Conservation (phyloP, 805 yeast species). For the Pichia gijzeniarum region DNA sequence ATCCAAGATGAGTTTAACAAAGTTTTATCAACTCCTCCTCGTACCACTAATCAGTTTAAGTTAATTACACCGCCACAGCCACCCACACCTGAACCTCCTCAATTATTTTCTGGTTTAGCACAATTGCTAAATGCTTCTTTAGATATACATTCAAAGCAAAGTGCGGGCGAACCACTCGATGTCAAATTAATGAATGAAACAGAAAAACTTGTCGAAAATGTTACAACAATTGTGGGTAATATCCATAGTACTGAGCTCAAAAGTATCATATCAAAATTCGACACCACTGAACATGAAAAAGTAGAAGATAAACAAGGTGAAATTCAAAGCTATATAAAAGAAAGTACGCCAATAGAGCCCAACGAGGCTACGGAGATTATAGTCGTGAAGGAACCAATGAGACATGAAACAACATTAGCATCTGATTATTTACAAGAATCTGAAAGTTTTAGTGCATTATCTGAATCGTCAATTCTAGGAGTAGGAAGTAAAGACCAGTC, state of each 20-base stretch:
- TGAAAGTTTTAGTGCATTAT: constrained; percentile 4
- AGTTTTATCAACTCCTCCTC: neutral
- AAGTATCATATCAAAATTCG: neutral
- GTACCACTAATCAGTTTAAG: constrained; percentile 6
- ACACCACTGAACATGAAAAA: neutral
- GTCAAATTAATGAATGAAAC: constrained; percentile 10
- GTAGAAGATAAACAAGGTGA: neutral
- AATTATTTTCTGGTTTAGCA: neutral
- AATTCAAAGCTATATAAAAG: neutral
- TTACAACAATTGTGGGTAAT: neutral
- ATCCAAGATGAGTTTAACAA: neutral
- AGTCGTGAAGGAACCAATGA: constrained; percentile 5
- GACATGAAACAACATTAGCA: too few species aligned
- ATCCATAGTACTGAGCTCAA: neutral
- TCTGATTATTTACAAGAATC: neutral
- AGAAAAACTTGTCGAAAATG: constrained; percentile 4
- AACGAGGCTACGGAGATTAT: constrained; percentile 3
- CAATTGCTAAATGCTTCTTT: constrained; percentile 7
- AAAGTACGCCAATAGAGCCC: neutral
- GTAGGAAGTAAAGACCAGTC: neutral
- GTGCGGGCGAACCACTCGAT: constrained; percentile 10
- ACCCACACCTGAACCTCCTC: constrained; percentile 25
- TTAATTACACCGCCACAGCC: constrained; percentile 16
- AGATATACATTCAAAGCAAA: constrained; percentile 1
- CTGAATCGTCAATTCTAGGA: constrained; percentile 3